These are phyloP conservation scores for Fusarium citri DNA, from an alignment of 2,329 filamentous ascomycete species.

Conservation along the genomic window DNA sequence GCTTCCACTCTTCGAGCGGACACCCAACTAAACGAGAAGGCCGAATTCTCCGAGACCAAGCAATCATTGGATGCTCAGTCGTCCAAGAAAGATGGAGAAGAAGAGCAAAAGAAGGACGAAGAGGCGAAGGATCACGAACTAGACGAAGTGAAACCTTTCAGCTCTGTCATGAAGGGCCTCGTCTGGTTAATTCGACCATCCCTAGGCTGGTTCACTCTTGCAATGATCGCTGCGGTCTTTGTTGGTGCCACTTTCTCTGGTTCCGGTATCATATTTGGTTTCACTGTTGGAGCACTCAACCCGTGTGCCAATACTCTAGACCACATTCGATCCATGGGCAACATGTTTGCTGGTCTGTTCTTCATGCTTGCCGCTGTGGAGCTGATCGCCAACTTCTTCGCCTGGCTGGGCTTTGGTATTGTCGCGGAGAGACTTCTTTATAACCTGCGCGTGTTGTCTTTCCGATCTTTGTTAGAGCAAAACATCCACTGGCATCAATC, in stretches of 20 bases:
- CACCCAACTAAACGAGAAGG: slow-evolving; percentile 18
- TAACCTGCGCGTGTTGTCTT: slow-evolving; percentile 66
- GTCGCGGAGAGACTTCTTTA: slow-evolving; percentile 72
- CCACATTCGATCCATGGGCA: slow-evolving; percentile 51
- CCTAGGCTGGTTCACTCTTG: slow-evolving; percentile 53
- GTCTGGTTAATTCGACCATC: slow-evolving; percentile 54
- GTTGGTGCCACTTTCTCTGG: slow-evolving; percentile 65
- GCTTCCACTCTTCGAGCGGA: slow-evolving; percentile 30
- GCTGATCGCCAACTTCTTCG: slow-evolving; percentile 65
- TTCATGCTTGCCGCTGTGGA: slow-evolving; percentile 63
- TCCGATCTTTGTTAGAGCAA: slow-evolving; percentile 73
- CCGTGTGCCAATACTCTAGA: slow-evolving; percentile 55
- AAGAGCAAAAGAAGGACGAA: slow-evolving; percentile 21
- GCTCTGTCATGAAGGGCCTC: slow-evolving; percentile 53
- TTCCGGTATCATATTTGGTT: slow-evolving; percentile 64
- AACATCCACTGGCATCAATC: slow-evolving; percentile 76
- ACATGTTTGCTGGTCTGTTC: slow-evolving; percentile 67
- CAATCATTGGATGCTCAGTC: slow-evolving; percentile 5
- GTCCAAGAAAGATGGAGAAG: slow-evolving; percentile 1
- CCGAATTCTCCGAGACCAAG: slow-evolving; percentile 18
- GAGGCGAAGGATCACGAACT: slow-evolving; percentile 51
- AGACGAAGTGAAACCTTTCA: slow-evolving; percentile 53
- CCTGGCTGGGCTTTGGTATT: slow-evolving; percentile 61
- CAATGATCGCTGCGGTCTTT: slow-evolving; percentile 58
- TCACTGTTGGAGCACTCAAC: slow-evolving; percentile 58